A percentile compares a stretch with the other conserved stretches of the same genome.
phyloP scores from a whole-genome alignment of 306 rosid genomes.

The Dalbergia cultrata region DNA sequence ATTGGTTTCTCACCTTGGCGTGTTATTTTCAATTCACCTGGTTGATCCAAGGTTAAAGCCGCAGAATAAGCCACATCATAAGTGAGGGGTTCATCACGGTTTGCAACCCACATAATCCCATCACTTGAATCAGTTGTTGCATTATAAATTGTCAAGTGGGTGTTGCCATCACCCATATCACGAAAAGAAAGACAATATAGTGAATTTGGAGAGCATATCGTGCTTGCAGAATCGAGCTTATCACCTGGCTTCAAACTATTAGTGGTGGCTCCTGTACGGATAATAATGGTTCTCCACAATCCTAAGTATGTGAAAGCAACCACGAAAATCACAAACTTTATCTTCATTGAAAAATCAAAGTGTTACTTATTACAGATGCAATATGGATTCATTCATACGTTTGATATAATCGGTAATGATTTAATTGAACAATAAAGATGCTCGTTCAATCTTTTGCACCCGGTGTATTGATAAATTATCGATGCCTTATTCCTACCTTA shows the following conservation, averaged over 20 bases:
- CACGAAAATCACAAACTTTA: background rate
- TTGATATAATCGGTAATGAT: too few relatives aligned
- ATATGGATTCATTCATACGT: too few relatives aligned
- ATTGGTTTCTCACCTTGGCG: conserved; percentile 11
- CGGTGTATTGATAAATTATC: too few relatives aligned
- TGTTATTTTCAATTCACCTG: conserved; percentile 35
- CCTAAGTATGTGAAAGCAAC: background rate
- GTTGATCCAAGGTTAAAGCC: conserved; percentile 3
- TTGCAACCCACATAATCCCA: conserved; percentile 27
- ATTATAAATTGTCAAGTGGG: background rate
- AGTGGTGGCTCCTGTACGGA: background rate
- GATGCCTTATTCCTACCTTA: too few relatives aligned
- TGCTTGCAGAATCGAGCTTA: background rate
- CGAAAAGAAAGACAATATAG: background rate
- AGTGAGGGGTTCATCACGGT: background rate
- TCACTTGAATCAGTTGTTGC: background rate
- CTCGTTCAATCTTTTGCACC: too few relatives aligned
- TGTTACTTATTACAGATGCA: too few relatives aligned
- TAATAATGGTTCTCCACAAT: background rate
- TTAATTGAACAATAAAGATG: too few relatives aligned
- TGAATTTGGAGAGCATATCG: background rate
- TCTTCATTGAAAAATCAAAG: background rate
- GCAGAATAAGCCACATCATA: background rate
- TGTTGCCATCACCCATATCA: background rate
- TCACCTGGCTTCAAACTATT: conserved; percentile 31